Base-by-base conservation (phyloP, 306 rosid genomes). In the Hippophae rhamnoides region DNA sequence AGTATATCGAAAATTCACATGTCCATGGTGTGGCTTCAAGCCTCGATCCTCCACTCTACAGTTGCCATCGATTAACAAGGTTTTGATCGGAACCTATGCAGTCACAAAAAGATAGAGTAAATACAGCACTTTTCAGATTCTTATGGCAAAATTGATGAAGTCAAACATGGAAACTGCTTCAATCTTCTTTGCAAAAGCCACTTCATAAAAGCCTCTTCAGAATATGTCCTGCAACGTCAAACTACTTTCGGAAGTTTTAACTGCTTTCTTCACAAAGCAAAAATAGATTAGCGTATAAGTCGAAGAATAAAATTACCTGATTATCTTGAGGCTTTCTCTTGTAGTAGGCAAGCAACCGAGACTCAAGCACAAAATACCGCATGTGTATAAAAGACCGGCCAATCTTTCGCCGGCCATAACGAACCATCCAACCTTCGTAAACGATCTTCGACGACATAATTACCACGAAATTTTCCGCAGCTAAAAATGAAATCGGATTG, bases 31-130 rank as follows among this genome's bases (percentile, higher is more conserved):
- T 62, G 99, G 87, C 90, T 92, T 92, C 83, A 92, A 73, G 54
- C 99, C 99, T 73, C 96, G 90, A 80, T 92, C 99, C 76, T 92
- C 99, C 75, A 92, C 99, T 84, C 99, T 85, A 80, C 99, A 92
- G 77, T 92, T 92, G 7, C 99, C 99, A 74, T 92, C 96, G 52
- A 92, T 85, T 51, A 85, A 67, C 79, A 88, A 70, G 46, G 96
- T 85, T 69, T 92, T 88, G 63, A 92, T 85, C 18, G 99, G 99
- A 69, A 92, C 96, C 99, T 92, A 67, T 55, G 1, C 64, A 70
- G 65, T 41, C 69, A 78, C 44, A 59, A 10, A 61, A 61, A 71
- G 70, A 69, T 57, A 61, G 55, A 53, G 14, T 13, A 38, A 58
- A 43, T 49, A 41, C 13, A 31, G 38, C 38, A 31, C 38, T 31